phyloP scores from a whole-genome alignment of 139 green algal species.

The Volvox africanus region DNA sequence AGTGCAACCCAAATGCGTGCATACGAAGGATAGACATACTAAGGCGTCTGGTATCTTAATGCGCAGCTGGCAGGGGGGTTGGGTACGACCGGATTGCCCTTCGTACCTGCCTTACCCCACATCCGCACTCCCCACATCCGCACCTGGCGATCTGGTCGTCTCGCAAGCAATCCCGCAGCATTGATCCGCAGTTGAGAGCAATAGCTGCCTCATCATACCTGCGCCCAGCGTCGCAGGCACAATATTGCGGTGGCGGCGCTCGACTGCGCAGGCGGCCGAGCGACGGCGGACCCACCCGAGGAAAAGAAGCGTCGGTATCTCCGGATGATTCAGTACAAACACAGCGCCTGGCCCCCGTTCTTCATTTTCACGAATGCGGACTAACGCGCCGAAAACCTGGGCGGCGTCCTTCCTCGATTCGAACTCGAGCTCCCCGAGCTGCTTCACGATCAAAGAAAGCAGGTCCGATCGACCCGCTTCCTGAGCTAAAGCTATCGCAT shows the following conservation, averaged over 20 bases:
- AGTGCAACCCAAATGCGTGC: too few relatives aligned
- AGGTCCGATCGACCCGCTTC: constrained; percentile 75
- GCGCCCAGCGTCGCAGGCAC: background rate
- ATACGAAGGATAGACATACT: too few relatives aligned
- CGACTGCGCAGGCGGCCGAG: background rate
- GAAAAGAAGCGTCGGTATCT: constrained; percentile 81
- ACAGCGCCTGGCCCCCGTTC: constrained; percentile 70
- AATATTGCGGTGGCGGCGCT: background rate
- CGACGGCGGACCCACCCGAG: constrained; percentile 64
- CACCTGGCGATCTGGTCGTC: constrained; percentile 76
- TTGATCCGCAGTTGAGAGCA: constrained; percentile 87
- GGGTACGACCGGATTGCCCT: too few relatives aligned
- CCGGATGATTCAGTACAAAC: constrained; percentile 74
- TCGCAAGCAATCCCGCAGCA: constrained; percentile 90
- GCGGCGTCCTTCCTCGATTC: constrained; percentile 89
- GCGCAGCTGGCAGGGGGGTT: too few relatives aligned
- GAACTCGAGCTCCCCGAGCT: constrained; percentile 86
- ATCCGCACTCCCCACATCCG: background rate
- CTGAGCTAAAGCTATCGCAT: constrained; percentile 67
- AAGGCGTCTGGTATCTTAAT: too few relatives aligned
- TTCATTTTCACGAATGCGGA: constrained; percentile 74
- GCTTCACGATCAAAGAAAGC: constrained; percentile 72
- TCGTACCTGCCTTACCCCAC: too few relatives aligned
- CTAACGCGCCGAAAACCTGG: constrained; percentile 77
- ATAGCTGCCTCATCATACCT: constrained; percentile 83